phyloP scores from a whole-genome alignment of 2,329 filamentous ascomycete genomes.

The Venturia pyrina region DNA sequence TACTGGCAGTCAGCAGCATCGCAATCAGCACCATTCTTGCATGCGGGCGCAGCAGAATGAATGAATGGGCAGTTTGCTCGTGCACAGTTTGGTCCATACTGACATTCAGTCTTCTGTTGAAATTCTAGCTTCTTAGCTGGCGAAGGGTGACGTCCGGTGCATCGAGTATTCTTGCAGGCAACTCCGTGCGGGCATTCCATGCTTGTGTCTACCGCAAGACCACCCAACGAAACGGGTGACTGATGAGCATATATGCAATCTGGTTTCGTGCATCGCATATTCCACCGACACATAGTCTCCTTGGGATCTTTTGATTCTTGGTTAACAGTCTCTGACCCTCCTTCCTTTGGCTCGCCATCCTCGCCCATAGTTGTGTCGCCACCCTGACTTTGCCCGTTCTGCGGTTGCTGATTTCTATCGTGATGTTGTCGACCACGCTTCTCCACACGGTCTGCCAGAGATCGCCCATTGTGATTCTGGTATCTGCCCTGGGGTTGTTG shows the following conservation, averaged over 20 bases:
- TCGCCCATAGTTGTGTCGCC: conserved; percentile 18
- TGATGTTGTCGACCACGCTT: conserved; percentile 17
- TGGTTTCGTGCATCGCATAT: conserved; percentile 75
- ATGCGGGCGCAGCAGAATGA: conserved; percentile 77
- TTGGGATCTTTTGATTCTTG: conserved; percentile 33
- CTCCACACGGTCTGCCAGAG: conserved; percentile 66
- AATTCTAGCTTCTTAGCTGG: conserved; percentile 71
- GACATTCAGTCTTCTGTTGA: conserved; percentile 77
- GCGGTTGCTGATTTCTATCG: conserved; percentile 41
- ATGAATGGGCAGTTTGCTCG: conserved; percentile 82
- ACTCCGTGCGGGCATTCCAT: conserved; percentile 78
- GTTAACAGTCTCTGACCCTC: conserved; percentile 34
- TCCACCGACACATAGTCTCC: conserved; percentile 76
- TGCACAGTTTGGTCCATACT: conserved; percentile 83
- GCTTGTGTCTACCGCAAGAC: conserved; percentile 64
- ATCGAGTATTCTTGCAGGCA: conserved; percentile 94
- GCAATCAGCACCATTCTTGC: conserved; percentile 86
- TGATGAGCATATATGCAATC: conserved; percentile 93
- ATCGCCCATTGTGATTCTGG: conserved; percentile 38
- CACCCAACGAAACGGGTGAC: conserved; percentile 76
- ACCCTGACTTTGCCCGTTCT: conserved; percentile 40
- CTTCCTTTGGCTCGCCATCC: conserved; percentile 27
- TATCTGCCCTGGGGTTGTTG: conserved; percentile 46
- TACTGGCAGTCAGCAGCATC: conserved; percentile 75
- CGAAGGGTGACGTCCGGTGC: conserved; percentile 82